Percentiles rank a stretch among this genome's conserved stretches.
These are phyloP conservation scores for Osmanthus fragrans DNA, from an alignment of 257 asterid species.

Conservation along the genomic window DNA sequence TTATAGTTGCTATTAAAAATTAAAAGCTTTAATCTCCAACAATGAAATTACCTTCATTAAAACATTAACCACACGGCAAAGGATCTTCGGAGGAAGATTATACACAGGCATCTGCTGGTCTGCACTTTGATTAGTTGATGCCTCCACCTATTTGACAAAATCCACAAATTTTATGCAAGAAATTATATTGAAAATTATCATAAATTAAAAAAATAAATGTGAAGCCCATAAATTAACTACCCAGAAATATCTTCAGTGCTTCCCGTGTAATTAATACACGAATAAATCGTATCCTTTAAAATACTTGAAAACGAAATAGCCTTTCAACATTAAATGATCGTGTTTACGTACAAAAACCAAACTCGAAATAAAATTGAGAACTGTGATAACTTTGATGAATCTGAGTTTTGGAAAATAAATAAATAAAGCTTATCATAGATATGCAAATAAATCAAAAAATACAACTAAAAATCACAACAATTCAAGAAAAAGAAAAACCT, in stretches of 20 bases:
- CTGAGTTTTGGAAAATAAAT: not conserved
- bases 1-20: not conserved
- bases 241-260: not conserved
- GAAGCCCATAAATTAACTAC: conserved; percentile 10
- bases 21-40: not conserved
- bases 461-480: not conserved
- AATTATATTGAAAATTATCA: not conserved
- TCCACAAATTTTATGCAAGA: conserved; percentile 28
- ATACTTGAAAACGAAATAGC: conserved; percentile 3
- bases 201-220: not conserved
- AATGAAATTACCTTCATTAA: conserved; percentile 58
- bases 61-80: conserved; percentile 83
- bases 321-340: not conserved
- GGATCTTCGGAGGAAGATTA: conserved; percentile 86
- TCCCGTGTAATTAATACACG: not conserved
- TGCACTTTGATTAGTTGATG: conserved; percentile 90
- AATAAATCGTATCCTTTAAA: not conserved
- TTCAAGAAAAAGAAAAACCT: conserved; percentile 45
- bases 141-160: conserved; percentile 71
- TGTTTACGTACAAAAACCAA: not conserved
- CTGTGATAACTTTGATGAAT: conserved; percentile 24
- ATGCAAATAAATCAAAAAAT: not conserved
- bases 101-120: conserved; percentile 93
- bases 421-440: not conserved
- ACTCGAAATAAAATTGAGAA: conserved; percentile 5